A percentile compares a stretch with the other conserved stretches of the same genome.
Conservation (phyloP, 163 green algal species). For the Chloromonas sp. region DNA sequence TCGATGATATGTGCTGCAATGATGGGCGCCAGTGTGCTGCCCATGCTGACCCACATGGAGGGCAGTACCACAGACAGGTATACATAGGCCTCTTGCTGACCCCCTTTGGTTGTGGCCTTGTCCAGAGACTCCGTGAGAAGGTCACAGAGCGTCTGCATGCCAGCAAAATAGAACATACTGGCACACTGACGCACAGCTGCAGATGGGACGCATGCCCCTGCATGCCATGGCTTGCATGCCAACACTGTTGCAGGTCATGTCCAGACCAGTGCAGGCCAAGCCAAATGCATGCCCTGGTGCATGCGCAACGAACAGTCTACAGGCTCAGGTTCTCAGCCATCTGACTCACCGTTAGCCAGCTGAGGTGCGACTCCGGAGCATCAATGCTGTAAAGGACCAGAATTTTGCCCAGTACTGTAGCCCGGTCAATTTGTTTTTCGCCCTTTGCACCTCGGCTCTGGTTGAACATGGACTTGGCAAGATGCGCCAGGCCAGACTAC, state of each 20-base stretch:
- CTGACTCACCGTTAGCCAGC: neutral
- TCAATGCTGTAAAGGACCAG: slow-evolving; percentile 4
- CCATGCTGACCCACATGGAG: slow-evolving; percentile 5
- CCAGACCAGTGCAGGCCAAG: too few relatives aligned
- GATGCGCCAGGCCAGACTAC: neutral
- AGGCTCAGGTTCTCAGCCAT: too few relatives aligned
- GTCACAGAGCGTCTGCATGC: neutral
- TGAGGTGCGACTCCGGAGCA: neutral
- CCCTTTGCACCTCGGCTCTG: neutral
- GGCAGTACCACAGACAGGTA: slow-evolving; percentile 1
- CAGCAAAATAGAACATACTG: neutral
- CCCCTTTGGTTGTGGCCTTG: neutral
- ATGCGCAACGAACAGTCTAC: too few relatives aligned
- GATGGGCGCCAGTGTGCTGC: neutral
- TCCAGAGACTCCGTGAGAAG: neutral
- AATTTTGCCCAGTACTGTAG: neutral
- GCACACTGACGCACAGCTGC: neutral
- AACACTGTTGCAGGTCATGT: too few relatives aligned
- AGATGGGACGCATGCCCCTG: neutral
- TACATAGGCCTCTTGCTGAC: neutral
- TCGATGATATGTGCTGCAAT: neutral
- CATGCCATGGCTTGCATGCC: neutral
- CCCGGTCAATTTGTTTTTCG: neutral
- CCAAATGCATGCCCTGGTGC: too few relatives aligned
- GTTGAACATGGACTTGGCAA: neutral